These are phyloP conservation scores for Populus euphratica DNA, from an alignment of 345 rosid genomes.

Conservation along the genomic window DNA sequence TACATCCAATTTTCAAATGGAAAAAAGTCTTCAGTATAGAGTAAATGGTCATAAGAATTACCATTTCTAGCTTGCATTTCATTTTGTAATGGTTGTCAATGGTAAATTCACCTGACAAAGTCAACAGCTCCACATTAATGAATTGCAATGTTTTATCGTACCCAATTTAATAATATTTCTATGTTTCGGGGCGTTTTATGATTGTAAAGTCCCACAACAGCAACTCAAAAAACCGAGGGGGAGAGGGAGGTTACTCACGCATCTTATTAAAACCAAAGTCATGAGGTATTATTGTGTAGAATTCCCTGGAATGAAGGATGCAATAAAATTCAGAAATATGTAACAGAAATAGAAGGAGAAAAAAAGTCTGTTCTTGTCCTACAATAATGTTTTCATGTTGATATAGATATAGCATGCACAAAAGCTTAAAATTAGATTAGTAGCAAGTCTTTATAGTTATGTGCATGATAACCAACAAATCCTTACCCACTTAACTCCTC, in stretches of 20 bases:
- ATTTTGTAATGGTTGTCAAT: constrained; percentile 81
- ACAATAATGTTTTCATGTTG: too few species aligned
- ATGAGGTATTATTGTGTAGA: constrained; percentile 89
- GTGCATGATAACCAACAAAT: not conserved
- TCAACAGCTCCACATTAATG: constrained; percentile 15
- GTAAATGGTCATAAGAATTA: constrained; percentile 18
- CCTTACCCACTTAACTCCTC: constrained; percentile 81
- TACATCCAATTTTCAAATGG: too few species aligned
- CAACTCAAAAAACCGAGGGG: not conserved
- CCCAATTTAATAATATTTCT: not conserved
- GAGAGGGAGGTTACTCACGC: constrained; percentile 46
- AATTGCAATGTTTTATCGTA: too few species aligned
- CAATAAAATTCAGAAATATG: constrained; percentile 1
- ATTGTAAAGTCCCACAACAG: too few species aligned
- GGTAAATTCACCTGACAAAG: constrained; percentile 73
- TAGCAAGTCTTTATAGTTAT: not conserved
- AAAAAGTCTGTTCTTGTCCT: too few species aligned
- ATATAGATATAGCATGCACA: not conserved
- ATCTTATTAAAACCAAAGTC: constrained; percentile 82
- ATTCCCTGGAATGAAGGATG: constrained; percentile 55
- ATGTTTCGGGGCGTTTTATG: too few species aligned
- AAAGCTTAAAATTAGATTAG: too few species aligned
- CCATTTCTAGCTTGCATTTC: constrained; percentile 84
- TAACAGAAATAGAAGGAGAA: not conserved
- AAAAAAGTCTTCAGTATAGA: too few species aligned